Base-by-base conservation (phyloP, 257 asterid species). In the Penstemon newberryi region DNA sequence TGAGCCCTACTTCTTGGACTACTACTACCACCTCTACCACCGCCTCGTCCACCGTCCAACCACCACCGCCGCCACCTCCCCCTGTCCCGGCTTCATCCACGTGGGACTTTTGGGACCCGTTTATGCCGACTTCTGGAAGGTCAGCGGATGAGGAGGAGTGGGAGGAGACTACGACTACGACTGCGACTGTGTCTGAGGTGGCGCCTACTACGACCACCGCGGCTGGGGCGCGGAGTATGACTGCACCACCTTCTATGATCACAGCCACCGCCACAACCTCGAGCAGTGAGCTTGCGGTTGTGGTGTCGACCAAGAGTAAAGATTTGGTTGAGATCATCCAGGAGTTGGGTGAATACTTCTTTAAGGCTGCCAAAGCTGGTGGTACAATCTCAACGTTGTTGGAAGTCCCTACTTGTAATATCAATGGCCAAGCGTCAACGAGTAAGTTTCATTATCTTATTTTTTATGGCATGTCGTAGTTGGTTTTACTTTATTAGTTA, bases 91-190 rank as follows among this genome's bases (percentile, higher is more conserved):
- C 85, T 5, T 64, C 85, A 3, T 79, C 91, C 15, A 80, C 87
- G 44, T 93, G 97, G 99, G 97, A 93, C 75, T 90, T 90, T 81
- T 93, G 96, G 97, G 96, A 90, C 83, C 97, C 99, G 1, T 91
- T 93, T 58, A 78, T 89, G 83, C 97, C 92, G 0, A 57, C 86
- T 11, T 68, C 91, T 0, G 83, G 88, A 9, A 71, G 92, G 78
- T 80, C 94, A 3, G 91, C 44, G 4, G 85, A 84, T 0, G 96
- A 86, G 82, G 95, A 88, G 73, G 94, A 84, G 69, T 88, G 96
- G 96, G 95, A 83, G 62, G 96, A 83, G 74, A 78, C 81, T 5
- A 78, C 88, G 36, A 67, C 81, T 9, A 64, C 65, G 74, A 78
- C 81, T 5, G 77, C 88, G 36, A 67, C 81, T 9, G 66, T 63